These are phyloP conservation scores for Hanseniaspora thailandica DNA, from an alignment of 805 yeast genomes.

Conservation along the genomic window DNA sequence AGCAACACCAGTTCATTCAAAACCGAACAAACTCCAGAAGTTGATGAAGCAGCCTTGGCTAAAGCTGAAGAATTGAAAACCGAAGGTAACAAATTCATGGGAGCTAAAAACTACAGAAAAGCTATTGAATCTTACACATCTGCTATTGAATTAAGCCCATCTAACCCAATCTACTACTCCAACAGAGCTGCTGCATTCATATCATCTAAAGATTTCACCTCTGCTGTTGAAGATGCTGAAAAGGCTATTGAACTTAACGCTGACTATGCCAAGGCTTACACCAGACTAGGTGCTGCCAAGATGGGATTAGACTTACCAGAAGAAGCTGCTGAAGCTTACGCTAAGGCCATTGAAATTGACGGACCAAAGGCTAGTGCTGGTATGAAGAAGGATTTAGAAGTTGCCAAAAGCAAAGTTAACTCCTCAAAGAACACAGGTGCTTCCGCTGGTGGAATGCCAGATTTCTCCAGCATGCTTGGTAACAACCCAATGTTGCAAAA, in stretches of 20 bases:
- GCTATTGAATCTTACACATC: constrained; percentile 72
- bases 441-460: constrained; percentile 53
- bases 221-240: constrained; percentile 76
- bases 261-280: constrained; percentile 78
- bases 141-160: constrained; percentile 59
- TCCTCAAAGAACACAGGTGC: constrained; percentile 26
- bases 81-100: constrained; percentile 86
- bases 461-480: constrained; percentile 51
- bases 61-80: constrained; percentile 76
- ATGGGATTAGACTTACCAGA: constrained; percentile 89
- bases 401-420: constrained; percentile 79
- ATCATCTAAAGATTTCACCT: constrained; percentile 57
- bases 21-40: constrained; percentile 33
- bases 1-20: constrained; percentile 27
- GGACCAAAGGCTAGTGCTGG: constrained; percentile 77
- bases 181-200: constrained; percentile 97
- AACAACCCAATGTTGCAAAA: constrained; percentile 42
- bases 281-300: constrained; percentile 86
- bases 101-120: constrained; percentile 50
- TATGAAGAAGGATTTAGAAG: constrained; percentile 85
- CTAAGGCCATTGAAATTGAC: constrained; percentile 74
- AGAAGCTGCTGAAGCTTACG: constrained; percentile 83
- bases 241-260: constrained; percentile 71
- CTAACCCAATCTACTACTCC: constrained; percentile 74
- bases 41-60: constrained; percentile 44